phyloP scores from a whole-genome alignment of 495 filamentous ascomycete genomes.

The Penicillium parvum region DNA sequence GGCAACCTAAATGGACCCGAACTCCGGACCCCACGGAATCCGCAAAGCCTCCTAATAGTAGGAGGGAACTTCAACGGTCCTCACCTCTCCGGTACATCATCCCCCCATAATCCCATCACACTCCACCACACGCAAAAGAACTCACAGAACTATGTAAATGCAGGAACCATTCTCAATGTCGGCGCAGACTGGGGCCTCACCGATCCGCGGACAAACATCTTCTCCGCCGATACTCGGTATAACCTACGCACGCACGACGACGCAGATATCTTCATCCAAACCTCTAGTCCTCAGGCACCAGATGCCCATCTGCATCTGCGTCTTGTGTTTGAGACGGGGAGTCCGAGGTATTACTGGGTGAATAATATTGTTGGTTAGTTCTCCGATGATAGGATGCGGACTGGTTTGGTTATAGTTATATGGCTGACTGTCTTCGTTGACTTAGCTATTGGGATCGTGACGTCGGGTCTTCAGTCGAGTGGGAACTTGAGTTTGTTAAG shows the following conservation, averaged over 20 bases:
- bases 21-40: constrained; percentile 20
- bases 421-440: not conserved
- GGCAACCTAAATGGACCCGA: constrained; percentile 17
- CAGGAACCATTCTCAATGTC: constrained; percentile 27
- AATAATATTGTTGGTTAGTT: constrained; percentile 33
- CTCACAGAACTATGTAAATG: not conserved
- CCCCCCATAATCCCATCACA: not conserved
- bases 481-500: constrained; percentile 13
- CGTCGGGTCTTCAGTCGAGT: constrained; percentile 5
- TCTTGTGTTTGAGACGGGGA: constrained; percentile 25
- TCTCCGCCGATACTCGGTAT: constrained; percentile 32
- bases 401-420: too few species aligned
- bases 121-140: too few species aligned
- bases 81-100: constrained; percentile 16
- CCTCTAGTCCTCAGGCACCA: constrained; percentile 20
- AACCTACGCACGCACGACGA: constrained; percentile 31
- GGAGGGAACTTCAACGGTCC: constrained; percentile 33
- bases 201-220: constrained; percentile 26
- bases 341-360: constrained; percentile 31
- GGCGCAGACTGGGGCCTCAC: constrained; percentile 30
- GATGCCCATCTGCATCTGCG: constrained; percentile 26
- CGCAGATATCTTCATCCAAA: constrained; percentile 25
- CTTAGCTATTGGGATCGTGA: constrained; percentile 26
- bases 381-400: not conserved
- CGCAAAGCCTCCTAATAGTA: constrained; percentile 25